Evolutionary conservation across 2,329 filamentous ascomycete species (phyloP).

Genomic region (Penicillium crustosum): DNA sequence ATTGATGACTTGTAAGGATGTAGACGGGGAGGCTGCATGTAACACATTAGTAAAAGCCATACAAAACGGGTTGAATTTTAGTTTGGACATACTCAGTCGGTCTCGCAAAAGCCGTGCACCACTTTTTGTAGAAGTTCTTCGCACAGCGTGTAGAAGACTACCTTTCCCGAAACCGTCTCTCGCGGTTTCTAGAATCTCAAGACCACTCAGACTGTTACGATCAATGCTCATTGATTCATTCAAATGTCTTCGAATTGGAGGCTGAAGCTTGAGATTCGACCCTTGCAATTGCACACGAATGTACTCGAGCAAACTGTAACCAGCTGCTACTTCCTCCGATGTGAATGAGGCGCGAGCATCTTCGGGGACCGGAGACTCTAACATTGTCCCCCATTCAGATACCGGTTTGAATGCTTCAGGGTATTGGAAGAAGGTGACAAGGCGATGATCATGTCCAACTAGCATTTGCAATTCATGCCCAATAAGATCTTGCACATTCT

Average conservation of each 20-base stretch:
- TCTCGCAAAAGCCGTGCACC: conserved; percentile 80
- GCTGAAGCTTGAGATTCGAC: conserved; percentile 75
- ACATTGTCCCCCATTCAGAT: conserved; percentile 69
- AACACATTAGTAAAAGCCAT: conserved; percentile 14
- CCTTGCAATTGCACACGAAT: conserved; percentile 76
- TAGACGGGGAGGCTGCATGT: conserved; percentile 70
- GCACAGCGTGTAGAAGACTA: conserved; percentile 84
- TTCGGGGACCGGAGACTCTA: conserved; percentile 68
- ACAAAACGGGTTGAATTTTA: neutral
- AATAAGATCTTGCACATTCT: conserved; percentile 58
- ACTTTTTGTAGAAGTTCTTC: conserved; percentile 86
- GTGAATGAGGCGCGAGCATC: conserved; percentile 60
- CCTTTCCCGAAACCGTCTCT: conserved; percentile 76
- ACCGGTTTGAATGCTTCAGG: conserved; percentile 50
- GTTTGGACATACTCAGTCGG: conserved; percentile 64
- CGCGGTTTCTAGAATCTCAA: conserved; percentile 86
- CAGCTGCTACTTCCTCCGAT: conserved; percentile 69
- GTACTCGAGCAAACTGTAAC: conserved; percentile 79
- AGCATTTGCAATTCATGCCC: conserved; percentile 64
- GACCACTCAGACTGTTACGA: conserved; percentile 81
- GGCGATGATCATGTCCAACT: conserved; percentile 72
- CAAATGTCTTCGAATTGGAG: conserved; percentile 71
- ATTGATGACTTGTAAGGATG: conserved; percentile 76
- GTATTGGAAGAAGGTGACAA: conserved; percentile 69
- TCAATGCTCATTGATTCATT: conserved; percentile 86